phyloP scores from a whole-genome alignment of 805 yeast species.

The Pichia manshurica region DNA sequence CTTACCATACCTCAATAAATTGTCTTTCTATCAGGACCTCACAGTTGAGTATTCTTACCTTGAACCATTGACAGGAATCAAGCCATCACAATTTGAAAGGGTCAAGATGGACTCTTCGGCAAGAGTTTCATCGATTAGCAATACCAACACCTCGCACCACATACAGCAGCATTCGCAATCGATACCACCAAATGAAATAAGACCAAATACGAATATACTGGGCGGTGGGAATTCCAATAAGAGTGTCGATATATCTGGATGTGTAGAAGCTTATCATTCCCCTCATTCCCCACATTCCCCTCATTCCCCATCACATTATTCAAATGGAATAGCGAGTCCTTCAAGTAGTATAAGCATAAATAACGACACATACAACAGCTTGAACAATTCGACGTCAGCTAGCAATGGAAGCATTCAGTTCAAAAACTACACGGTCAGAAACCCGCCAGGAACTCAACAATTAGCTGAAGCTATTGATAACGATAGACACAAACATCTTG shows the following conservation, averaged over 20 bases:
- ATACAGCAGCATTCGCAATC: background rate
- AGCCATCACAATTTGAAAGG: no score
- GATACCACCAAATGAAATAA: no score
- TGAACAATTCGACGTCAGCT: background rate
- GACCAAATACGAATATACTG: no score
- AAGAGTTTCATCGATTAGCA: no score
- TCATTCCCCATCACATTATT: conserved; percentile 1
- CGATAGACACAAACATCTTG: background rate
- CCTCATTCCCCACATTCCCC: background rate
- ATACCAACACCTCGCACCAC: conserved; percentile 4
- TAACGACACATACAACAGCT: background rate
- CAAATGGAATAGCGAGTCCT: background rate
- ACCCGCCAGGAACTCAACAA: conserved; percentile 13
- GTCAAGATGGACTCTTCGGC: background rate
- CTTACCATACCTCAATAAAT: no score
- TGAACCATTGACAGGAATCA: no score
- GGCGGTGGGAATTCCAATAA: no score
- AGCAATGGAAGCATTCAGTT: conserved; percentile 12
- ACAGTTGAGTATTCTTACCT: no score
- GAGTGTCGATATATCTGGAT: no score
- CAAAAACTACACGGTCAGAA: conserved; percentile 20
- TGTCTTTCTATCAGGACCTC: no score
- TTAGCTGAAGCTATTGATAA: background rate
- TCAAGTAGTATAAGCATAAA: conserved; percentile 7
- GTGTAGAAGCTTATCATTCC: background rate